Evolutionary conservation across 2,329 filamentous ascomycete species (phyloP).

Genomic region (Hypoxylon sp.): DNA sequence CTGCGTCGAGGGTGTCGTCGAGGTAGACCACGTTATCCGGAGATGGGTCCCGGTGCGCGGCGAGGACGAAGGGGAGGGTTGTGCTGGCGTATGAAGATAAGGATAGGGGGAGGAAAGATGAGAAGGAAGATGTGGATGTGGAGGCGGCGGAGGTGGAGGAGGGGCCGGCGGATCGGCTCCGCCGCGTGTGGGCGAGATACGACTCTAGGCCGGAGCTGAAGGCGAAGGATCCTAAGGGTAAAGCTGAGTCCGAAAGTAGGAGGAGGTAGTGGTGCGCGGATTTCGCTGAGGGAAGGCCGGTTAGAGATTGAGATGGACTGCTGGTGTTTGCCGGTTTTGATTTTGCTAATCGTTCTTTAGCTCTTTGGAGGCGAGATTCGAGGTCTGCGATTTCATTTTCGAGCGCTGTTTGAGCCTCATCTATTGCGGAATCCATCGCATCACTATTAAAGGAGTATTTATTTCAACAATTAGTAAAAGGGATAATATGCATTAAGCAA

Average conservation of each 20-base stretch:
- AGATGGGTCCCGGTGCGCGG: slow-evolving; percentile 69
- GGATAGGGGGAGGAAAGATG: slow-evolving; percentile 78
- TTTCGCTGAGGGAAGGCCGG: slow-evolving; percentile 45
- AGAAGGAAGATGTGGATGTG: slow-evolving; percentile 64
- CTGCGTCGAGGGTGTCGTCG: slow-evolving; percentile 83
- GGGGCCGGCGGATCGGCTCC: slow-evolving; percentile 24
- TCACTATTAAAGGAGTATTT: slow-evolving; percentile 13
- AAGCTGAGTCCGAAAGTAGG: slow-evolving; percentile 83
- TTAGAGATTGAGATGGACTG: slow-evolving; percentile 13
- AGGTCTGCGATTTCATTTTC: slow-evolving; percentile 72
- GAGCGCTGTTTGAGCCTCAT: slow-evolving; percentile 49
- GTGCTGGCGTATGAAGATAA: slow-evolving; percentile 79
- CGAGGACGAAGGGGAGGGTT: slow-evolving; percentile 80
- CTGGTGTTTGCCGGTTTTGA: slow-evolving; percentile 29
- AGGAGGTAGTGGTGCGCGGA: slow-evolving; percentile 76
- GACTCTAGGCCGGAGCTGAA: slow-evolving; percentile 88
- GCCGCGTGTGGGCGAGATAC: slow-evolving; percentile 77
- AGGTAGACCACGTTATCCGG: slow-evolving; percentile 66
- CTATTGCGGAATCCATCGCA: slow-evolving; percentile 40
- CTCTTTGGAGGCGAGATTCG: slow-evolving; percentile 65
- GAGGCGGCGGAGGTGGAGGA: slow-evolving; percentile 34
- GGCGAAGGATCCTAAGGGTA: slow-evolving; percentile 88
- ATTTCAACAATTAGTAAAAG: not conserved
- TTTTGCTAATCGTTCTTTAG: slow-evolving; percentile 53
- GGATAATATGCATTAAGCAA: not conserved